Evolutionary conservation across 805 yeast species (phyloP).

Genomic region (Nakazawaea holstii): DNA sequence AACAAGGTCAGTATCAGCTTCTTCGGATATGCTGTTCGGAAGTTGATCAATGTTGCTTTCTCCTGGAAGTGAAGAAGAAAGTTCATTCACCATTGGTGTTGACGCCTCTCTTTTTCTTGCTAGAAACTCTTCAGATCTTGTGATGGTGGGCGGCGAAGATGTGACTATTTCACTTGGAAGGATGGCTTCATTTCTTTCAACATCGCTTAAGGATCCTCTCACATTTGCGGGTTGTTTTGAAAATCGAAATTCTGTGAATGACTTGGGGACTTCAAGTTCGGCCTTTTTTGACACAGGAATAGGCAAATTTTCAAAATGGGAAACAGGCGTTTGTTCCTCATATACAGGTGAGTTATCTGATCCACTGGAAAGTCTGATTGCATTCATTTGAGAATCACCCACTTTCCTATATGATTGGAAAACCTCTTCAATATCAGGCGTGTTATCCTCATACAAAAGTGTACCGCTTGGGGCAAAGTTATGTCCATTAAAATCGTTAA

Average conservation of each 20-base stretch:
- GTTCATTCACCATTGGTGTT: not conserved
- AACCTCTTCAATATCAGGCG: not conserved
- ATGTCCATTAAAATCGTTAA: too few species aligned
- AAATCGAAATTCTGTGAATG: not conserved
- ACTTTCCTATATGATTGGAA: not conserved
- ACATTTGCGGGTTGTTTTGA: not conserved
- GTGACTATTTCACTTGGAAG: too few species aligned
- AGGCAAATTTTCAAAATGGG: not conserved
- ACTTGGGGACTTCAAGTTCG: not conserved
- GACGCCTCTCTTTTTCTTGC: not conserved
- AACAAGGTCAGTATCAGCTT: not conserved
- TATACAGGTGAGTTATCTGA: not conserved
- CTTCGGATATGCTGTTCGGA: not conserved
- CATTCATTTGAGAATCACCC: conserved; percentile 1
- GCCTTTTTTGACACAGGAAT: not conserved
- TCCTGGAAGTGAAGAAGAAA: not conserved
- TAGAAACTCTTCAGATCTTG: too few species aligned
- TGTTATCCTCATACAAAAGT: not conserved
- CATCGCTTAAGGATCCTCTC: not conserved
- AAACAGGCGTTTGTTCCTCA: not conserved
- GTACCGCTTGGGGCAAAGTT: too few species aligned
- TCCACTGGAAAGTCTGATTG: not conserved
- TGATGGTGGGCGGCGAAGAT: too few species aligned
- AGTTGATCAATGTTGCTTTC: not conserved
- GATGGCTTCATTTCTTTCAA: not conserved